Evolutionary conservation across 2,329 filamentous ascomycete genomes (phyloP).

Genomic region (Neurospora sp.): DNA sequence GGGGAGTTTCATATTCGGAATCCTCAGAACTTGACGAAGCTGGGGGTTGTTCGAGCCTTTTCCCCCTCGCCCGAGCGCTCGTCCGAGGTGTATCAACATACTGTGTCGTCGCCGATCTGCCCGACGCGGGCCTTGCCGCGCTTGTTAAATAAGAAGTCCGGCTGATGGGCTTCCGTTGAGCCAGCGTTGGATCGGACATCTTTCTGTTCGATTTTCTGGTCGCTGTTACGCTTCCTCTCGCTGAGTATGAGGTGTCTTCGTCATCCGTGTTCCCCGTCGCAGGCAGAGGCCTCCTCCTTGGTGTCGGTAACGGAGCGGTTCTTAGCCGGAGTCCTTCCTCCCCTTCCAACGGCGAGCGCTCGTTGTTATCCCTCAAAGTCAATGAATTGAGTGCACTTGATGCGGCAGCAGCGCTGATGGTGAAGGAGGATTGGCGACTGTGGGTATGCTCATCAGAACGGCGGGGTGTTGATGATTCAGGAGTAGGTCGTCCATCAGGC

Average conservation of each 20-base stretch:
- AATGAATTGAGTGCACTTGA: conserved; percentile 40
- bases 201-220: neutral
- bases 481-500: conserved; percentile 20
- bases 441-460: conserved; percentile 31
- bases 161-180: neutral
- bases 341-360: conserved; percentile 5
- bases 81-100: neutral
- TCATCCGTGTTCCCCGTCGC: conserved; percentile 6
- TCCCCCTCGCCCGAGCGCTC: conserved; percentile 4
- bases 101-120: neutral
- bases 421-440: conserved; percentile 35
- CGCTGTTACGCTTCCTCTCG: neutral
- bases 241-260: neutral
- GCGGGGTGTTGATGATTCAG: conserved; percentile 22
- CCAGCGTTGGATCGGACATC: neutral
- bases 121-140: neutral
- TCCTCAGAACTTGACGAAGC: conserved; percentile 12
- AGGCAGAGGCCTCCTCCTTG: conserved; percentile 4
- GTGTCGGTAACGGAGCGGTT: conserved; percentile 12
- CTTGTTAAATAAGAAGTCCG: neutral
- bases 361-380: conserved; percentile 12
- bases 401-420: conserved; percentile 38
- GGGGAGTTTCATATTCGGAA: conserved; percentile 13
- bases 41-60: neutral
- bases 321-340: conserved; percentile 7